A percentile compares a stretch with the other conserved stretches of the same genome.
Conservation (phyloP, 2,329 filamentous ascomycete species). For the Phaeosphaeria sp. region DNA sequence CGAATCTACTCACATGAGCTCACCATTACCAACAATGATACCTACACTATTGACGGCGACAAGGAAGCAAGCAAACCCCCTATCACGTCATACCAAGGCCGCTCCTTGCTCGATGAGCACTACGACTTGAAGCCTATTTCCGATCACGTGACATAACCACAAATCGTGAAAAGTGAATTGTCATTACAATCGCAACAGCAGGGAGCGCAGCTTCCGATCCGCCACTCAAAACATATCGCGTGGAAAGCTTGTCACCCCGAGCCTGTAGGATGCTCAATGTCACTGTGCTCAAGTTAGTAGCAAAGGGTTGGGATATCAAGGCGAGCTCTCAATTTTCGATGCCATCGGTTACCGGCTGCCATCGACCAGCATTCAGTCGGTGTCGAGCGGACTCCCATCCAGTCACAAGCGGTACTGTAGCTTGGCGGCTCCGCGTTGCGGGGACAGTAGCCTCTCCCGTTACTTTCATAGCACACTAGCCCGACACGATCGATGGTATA, state of each 20-base stretch:
- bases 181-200: background rate
- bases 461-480: slow-evolving; percentile 7
- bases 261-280: background rate
- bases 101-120: background rate
- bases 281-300: background rate
- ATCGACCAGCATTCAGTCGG: background rate
- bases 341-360: background rate
- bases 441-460: slow-evolving; percentile 12
- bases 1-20: too few relatives aligned
- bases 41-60: background rate
- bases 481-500: slow-evolving; percentile 20
- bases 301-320: background rate
- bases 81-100: background rate
- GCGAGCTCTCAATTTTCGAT: background rate
- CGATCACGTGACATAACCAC: background rate
- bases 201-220: too few relatives aligned
- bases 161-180: too few relatives aligned
- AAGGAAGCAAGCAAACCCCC: background rate
- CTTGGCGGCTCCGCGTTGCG: slow-evolving; percentile 6
- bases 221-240: background rate
- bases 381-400: background rate
- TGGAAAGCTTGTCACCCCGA: background rate
- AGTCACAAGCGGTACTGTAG: slow-evolving; percentile 5
- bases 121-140: background rate
- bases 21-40: background rate